Conservation (phyloP, 2,329 filamentous ascomycete genomes). For the Phaeomoniella chlamydospora region DNA sequence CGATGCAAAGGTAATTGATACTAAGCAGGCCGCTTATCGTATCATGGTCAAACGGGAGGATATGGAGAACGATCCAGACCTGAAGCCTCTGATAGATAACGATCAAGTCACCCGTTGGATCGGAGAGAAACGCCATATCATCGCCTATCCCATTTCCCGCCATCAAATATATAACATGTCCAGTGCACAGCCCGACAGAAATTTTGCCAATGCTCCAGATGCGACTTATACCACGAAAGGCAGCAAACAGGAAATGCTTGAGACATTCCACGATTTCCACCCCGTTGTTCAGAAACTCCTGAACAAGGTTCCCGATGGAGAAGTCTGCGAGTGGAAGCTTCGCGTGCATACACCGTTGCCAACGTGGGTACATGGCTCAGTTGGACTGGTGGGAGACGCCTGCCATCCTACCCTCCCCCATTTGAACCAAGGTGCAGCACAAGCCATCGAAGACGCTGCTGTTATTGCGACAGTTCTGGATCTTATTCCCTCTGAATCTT, state of each 20-base stretch:
- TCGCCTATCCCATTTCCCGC: conserved; percentile 49
- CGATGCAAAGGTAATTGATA: conserved; percentile 28
- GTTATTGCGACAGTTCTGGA: conserved; percentile 38
- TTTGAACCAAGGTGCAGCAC: conserved; percentile 49
- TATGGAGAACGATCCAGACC: conserved; percentile 32
- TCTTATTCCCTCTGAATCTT: conserved; percentile 26
- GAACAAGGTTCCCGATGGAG: conserved; percentile 46
- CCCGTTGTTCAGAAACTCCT: conserved; percentile 47
- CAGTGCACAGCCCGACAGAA: conserved; percentile 44
- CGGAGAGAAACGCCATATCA: conserved; percentile 51
- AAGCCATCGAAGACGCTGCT: conserved; percentile 50
- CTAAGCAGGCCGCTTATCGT: conserved; percentile 39
- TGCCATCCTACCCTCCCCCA: conserved; percentile 52
- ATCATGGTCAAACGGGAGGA: conserved; percentile 35
- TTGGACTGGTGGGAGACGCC: conserved; percentile 43
- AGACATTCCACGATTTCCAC: conserved; percentile 45
- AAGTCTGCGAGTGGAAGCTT: conserved; percentile 53
- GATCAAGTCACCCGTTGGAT: conserved; percentile 50
- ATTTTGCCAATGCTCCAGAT: conserved; percentile 43
- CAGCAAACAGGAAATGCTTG: conserved; percentile 45
- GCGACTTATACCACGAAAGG: conserved; percentile 51
- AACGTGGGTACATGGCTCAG: conserved; percentile 42
- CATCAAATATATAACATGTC: conserved; percentile 54
- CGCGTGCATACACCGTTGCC: conserved; percentile 46
- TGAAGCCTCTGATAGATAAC: conserved; percentile 40